These are phyloP conservation scores for Geotrichum restrictum DNA, from an alignment of 1,139 yeast species.

Conservation along the genomic window DNA sequence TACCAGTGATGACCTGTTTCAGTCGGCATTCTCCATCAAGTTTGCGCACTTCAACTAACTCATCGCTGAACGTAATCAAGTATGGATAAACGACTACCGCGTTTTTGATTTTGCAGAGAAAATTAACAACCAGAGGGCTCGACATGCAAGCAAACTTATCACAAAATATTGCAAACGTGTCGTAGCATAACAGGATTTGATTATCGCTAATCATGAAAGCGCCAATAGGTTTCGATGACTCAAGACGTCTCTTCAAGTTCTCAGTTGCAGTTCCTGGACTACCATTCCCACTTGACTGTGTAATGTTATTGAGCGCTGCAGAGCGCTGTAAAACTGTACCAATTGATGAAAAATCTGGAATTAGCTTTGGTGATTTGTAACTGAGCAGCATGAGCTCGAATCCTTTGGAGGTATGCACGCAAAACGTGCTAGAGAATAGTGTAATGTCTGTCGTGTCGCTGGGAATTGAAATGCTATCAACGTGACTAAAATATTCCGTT, in stretches of 20 bases:
- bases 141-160: slow-evolving; percentile 64
- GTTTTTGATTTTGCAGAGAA: slow-evolving; percentile 58
- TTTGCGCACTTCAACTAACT: slow-evolving; percentile 64
- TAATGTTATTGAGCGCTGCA: slow-evolving; percentile 25
- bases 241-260: slow-evolving; percentile 29
- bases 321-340: slow-evolving; percentile 19
- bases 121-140: slow-evolving; percentile 53
- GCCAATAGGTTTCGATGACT: slow-evolving; percentile 50
- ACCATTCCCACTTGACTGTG: not conserved
- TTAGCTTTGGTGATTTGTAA: slow-evolving; percentile 52
- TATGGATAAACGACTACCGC: slow-evolving; percentile 57
- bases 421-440: slow-evolving; percentile 47
- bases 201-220: slow-evolving; percentile 57
- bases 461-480: slow-evolving; percentile 36
- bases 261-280: slow-evolving; percentile 22
- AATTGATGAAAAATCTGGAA: slow-evolving; percentile 45
- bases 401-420: slow-evolving; percentile 66
- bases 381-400: slow-evolving; percentile 65
- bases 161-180: slow-evolving; percentile 66
- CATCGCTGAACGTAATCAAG: slow-evolving; percentile 61
- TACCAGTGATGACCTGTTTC: slow-evolving; percentile 71
- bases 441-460: slow-evolving; percentile 36
- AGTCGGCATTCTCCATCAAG: slow-evolving; percentile 47
- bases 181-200: slow-evolving; percentile 63
- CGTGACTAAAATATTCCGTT: slow-evolving; percentile 40